Conservation (phyloP, 2,329 filamentous ascomycete genomes). For the Xylaria sp. region DNA sequence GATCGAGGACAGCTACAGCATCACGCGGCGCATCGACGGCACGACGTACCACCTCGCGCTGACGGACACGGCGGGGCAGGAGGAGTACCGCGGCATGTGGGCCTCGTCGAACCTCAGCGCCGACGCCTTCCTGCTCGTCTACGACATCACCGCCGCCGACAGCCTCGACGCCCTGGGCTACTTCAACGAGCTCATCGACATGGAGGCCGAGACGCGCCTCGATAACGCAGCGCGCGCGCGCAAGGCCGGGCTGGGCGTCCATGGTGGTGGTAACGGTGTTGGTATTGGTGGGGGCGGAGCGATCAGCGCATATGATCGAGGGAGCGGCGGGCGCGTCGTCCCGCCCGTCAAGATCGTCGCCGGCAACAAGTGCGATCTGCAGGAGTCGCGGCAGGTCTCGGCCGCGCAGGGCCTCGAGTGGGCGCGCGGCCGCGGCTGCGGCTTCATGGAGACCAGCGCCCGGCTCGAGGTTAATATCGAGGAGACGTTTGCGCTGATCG, state of each 20-base stretch:
- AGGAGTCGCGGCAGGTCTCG: conserved; percentile 74
- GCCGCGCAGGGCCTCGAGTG: conserved; percentile 79
- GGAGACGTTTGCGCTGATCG: conserved; percentile 82
- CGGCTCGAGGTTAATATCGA: conserved; percentile 88
- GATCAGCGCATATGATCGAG: conserved; percentile 46
- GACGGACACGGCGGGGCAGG: conserved; percentile 88
- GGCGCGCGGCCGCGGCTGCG: conserved; percentile 77
- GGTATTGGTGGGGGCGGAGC: neutral
- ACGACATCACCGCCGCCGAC: conserved; percentile 80
- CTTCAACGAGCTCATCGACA: conserved; percentile 86
- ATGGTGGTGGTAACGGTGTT: conserved; percentile 23
- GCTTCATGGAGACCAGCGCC: conserved; percentile 91
- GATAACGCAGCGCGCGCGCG: conserved; percentile 69
- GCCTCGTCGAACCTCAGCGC: conserved; percentile 80
- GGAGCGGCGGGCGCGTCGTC: conserved; percentile 62
- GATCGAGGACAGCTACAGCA: conserved; percentile 86
- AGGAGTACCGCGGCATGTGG: conserved; percentile 91
- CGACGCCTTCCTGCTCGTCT: conserved; percentile 86
- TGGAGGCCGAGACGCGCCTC: conserved; percentile 77
- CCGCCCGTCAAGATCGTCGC: conserved; percentile 84
- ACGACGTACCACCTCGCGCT: conserved; percentile 81
- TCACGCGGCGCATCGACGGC: conserved; percentile 83
- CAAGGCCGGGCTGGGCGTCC: conserved; percentile 54
- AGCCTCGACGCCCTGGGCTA: conserved; percentile 78
- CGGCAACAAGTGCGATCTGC: conserved; percentile 87